Percentiles rank a stretch among this genome's conserved stretches.
Evolutionary conservation across 495 filamentous ascomycete species (phyloP).

Genomic region (Aspergillus haitiensis): DNA sequence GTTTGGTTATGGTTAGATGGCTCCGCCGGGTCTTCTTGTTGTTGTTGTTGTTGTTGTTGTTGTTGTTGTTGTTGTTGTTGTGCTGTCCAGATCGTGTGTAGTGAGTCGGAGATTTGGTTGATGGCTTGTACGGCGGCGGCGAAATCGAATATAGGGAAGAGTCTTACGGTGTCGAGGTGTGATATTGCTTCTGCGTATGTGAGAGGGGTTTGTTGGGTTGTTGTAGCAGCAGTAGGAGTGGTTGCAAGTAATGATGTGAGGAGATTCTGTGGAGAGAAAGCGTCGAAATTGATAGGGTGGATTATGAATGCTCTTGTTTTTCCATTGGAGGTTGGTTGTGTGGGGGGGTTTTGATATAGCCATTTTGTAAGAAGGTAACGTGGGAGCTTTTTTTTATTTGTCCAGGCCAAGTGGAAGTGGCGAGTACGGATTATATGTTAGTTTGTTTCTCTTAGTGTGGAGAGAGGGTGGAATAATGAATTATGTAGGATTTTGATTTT

Average conservation of each 20-base stretch:
- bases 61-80: too few relatives aligned
- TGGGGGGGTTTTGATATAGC: constrained; percentile 14
- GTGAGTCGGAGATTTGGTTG: constrained; percentile 30
- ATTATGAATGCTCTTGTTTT: constrained; percentile 41
- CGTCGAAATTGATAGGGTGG: constrained; percentile 80
- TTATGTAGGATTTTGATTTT: too few relatives aligned
- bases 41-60: too few relatives aligned
- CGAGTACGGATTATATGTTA: constrained; percentile 6
- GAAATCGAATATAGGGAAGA: constrained; percentile 42
- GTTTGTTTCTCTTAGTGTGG: too few relatives aligned
- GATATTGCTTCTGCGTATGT: constrained; percentile 37
- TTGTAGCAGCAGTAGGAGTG: neutral
- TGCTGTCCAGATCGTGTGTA: constrained; percentile 25
- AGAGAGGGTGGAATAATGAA: neutral
- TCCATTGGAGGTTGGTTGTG: constrained; percentile 18
- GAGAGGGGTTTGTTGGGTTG: constrained; percentile 21
- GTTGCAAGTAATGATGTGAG: constrained; percentile 39
- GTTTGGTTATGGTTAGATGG: neutral
- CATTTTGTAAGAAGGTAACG: constrained; percentile 27
- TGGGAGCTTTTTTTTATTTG: constrained; percentile 21
- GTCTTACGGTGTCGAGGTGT: constrained; percentile 39
- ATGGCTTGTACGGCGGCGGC: constrained; percentile 39
- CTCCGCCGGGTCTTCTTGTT: neutral
- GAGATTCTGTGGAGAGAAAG: constrained; percentile 72
- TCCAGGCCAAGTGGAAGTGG: neutral